Percentiles rank a stretch among this genome's conserved stretches.
Evolutionary conservation across 306 rosid genomes (phyloP).

Genomic region (Lithocarpus polystachyus): DNA sequence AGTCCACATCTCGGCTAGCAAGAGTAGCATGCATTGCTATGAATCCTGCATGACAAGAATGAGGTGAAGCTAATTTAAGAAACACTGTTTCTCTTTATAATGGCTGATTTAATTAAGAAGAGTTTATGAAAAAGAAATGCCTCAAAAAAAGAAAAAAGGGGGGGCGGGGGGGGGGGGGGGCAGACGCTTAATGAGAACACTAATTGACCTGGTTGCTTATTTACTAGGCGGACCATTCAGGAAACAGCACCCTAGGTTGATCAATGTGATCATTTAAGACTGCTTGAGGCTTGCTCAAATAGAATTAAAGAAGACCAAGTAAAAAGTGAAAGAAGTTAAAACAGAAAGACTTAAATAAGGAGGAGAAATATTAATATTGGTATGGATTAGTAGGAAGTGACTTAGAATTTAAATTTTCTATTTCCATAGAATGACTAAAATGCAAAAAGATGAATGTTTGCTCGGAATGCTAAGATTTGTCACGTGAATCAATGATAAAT

Average conservation of each 20-base stretch:
- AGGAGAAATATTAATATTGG: neutral
- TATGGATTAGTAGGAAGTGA: neutral
- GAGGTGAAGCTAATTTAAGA: neutral
- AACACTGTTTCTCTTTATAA: neutral
- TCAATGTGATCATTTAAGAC: neutral
- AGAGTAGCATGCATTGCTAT: constrained; percentile 78
- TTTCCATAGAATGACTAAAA: neutral
- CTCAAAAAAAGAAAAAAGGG: neutral
- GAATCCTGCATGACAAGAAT: constrained; percentile 41
- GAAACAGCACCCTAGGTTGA: neutral
- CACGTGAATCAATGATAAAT: neutral
- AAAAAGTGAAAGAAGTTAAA: neutral
- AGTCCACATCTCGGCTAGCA: constrained; percentile 75
- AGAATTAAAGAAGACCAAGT: neutral
- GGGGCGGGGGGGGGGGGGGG: too few relatives aligned
- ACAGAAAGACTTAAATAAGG: neutral
- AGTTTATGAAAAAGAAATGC: neutral
- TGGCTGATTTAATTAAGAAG: neutral
- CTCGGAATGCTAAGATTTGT: neutral
- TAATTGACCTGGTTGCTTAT: neutral
- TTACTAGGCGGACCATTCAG: neutral
- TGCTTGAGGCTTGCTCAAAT: neutral
- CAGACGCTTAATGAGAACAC: neutral
- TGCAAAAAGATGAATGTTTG: neutral
- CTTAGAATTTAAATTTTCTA: neutral